Percentiles rank a stretch among this genome's conserved stretches.
These are phyloP conservation scores for Acorus calamus DNA, from an alignment of 106 monocot genomes.

Conservation along the genomic window DNA sequence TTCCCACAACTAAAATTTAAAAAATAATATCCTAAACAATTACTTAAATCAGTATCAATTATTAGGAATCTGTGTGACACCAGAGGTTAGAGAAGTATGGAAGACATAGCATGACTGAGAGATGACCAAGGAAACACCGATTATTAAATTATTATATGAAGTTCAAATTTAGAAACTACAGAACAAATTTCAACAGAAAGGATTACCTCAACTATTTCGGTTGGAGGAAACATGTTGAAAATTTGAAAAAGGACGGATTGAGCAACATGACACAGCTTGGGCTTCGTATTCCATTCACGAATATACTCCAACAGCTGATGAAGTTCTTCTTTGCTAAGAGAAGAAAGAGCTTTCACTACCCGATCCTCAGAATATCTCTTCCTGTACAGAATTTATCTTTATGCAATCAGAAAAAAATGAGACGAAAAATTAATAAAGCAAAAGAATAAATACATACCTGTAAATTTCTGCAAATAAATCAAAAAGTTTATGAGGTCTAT, in stretches of 20 bases:
- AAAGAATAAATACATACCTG: conserved; percentile 32
- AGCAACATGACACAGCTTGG: conserved; percentile 83
- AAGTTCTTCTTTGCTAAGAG: conserved; percentile 71
- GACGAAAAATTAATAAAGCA: conserved; percentile 3
- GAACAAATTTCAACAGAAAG: background rate
- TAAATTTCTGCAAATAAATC: conserved; percentile 57
- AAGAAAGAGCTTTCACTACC: conserved; percentile 40
- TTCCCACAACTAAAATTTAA: too few species aligned
- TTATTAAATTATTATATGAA: background rate
- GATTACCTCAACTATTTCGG: conserved; percentile 69
- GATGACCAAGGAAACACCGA: background rate
- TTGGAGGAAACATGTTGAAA: conserved; percentile 61
- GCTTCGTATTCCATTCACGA: conserved; percentile 96
- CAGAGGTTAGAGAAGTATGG: too few species aligned
- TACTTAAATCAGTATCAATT: too few species aligned
- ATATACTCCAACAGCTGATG: conserved; percentile 73
- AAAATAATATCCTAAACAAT: too few species aligned
- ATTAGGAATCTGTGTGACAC: too few species aligned
- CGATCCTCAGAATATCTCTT: conserved; percentile 25
- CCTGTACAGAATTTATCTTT: conserved; percentile 24
- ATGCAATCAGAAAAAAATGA: conserved; percentile 1
- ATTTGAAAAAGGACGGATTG: conserved; percentile 61
- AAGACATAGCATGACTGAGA: background rate
- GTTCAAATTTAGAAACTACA: background rate
- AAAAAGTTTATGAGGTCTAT: conserved; percentile 78